A percentile compares a stretch with the other conserved stretches of the same genome.
Conservation (phyloP, 768 basidiomycete species). For the Steccherinum ochraceum region DNA sequence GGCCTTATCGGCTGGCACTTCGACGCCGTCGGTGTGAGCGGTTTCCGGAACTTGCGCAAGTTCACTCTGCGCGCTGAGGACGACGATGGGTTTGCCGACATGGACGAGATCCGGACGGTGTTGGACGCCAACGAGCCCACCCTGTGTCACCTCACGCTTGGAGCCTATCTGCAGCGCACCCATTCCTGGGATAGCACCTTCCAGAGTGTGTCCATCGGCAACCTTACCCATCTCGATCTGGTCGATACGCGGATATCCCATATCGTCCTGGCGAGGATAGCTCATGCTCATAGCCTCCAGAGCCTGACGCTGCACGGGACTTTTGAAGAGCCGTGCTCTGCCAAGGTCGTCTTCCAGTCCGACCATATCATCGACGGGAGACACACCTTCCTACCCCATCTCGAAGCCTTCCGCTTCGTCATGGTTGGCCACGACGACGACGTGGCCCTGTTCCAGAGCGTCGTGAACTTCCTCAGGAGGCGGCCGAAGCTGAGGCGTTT, state of each 20-base stretch:
- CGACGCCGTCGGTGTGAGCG: conserved; percentile 60
- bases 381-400: conserved; percentile 57
- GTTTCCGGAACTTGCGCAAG: conserved; percentile 51
- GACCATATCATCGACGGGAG: conserved; percentile 53
- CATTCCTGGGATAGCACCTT: conserved; percentile 68
- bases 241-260: conserved; percentile 66
- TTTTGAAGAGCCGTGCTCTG: conserved; percentile 52
- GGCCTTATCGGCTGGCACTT: conserved; percentile 74
- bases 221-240: conserved; percentile 64
- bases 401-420: conserved; percentile 57
- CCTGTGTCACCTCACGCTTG: conserved; percentile 56
- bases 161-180: conserved; percentile 58
- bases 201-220: conserved; percentile 54
- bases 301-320: conserved; percentile 62
- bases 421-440: conserved; percentile 61
- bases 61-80: conserved; percentile 67
- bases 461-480: conserved; percentile 46
- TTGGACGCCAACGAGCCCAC: conserved; percentile 54
- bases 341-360: conserved; percentile 52
- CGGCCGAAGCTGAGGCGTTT: conserved; percentile 45
- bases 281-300: conserved; percentile 54
- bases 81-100: conserved; percentile 65
- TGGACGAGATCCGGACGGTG: conserved; percentile 59
- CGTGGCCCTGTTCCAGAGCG: conserved; percentile 41
- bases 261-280: conserved; percentile 55